These are phyloP conservation scores for Takashimella koratensis DNA, from an alignment of 1,284 basidiomycete species.

Conservation along the genomic window DNA sequence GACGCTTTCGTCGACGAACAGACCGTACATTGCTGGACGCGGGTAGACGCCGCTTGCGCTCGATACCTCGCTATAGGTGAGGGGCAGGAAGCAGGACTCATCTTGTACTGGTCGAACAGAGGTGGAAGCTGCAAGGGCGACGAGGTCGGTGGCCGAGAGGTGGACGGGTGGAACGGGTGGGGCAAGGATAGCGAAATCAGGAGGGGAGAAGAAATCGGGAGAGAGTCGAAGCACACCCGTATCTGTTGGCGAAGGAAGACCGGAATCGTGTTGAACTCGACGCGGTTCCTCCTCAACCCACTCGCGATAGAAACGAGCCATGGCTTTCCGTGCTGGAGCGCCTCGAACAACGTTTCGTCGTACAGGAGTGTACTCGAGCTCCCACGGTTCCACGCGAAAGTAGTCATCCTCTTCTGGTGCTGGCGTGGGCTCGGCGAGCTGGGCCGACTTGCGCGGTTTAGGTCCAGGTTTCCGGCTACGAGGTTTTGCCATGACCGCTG, in stretches of 20 bases:
- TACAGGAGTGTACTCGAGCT: slow-evolving; percentile 46
- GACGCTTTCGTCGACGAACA: slow-evolving; percentile 33
- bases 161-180: slow-evolving; percentile 46
- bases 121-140: slow-evolving; percentile 19
- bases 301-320: slow-evolving; percentile 36
- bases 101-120: slow-evolving; percentile 33
- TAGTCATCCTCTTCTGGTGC: slow-evolving; percentile 37
- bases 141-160: slow-evolving; percentile 32
- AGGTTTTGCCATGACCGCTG: neutral
- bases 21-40: slow-evolving; percentile 44
- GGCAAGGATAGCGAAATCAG: slow-evolving; percentile 52
- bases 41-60: slow-evolving; percentile 27
- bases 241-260: slow-evolving; percentile 44
- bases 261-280: slow-evolving; percentile 28
- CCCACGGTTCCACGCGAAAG: slow-evolving; percentile 40
- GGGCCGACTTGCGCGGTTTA: slow-evolving; percentile 11
- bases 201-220: slow-evolving; percentile 30
- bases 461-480: slow-evolving; percentile 14
- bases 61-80: slow-evolving; percentile 34
- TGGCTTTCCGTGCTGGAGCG: slow-evolving; percentile 22
- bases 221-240: slow-evolving; percentile 35
- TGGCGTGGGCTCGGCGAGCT: slow-evolving; percentile 12
- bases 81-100: slow-evolving; percentile 36
- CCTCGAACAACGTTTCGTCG: slow-evolving; percentile 41
- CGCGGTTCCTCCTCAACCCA: slow-evolving; percentile 37